Percentiles rank a stretch among this genome's conserved stretches.
Evolutionary conservation across 352 stramenopile genomes (phyloP).

Genomic region (Phytophthora meadii): DNA sequence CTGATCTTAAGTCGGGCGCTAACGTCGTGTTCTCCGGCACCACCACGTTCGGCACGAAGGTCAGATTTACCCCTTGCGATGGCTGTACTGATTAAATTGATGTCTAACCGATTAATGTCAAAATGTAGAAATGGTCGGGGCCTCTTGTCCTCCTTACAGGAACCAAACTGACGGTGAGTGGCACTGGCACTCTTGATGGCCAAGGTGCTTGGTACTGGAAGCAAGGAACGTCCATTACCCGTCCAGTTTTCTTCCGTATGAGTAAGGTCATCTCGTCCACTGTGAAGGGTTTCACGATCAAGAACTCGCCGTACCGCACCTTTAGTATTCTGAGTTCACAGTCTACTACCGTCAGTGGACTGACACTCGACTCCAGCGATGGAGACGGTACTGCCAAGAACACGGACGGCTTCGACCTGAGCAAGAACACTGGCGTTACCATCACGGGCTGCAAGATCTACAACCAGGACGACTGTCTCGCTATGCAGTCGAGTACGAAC

Average conservation of each 20-base stretch:
- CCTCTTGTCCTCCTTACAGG: constrained; percentile 39
- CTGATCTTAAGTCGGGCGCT: constrained; percentile 32
- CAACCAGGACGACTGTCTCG: constrained; percentile 21
- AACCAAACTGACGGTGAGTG: constrained; percentile 28
- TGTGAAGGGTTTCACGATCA: constrained; percentile 38
- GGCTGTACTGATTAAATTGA: too few species aligned
- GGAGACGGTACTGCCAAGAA: constrained; percentile 5
- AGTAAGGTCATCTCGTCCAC: constrained; percentile 34
- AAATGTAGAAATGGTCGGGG: constrained; percentile 31
- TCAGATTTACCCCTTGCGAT: not conserved
- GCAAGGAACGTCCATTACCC: constrained; percentile 3
- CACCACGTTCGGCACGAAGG: constrained; percentile 44
- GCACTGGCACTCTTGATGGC: constrained; percentile 25
- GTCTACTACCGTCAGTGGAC: constrained; percentile 27
- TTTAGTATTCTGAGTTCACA: constrained; percentile 38
- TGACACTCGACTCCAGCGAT: constrained; percentile 24
- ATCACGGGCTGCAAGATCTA: constrained; percentile 30
- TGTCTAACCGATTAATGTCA: too few species aligned
- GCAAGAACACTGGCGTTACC: constrained; percentile 20
- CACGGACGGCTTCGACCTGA: constrained; percentile 25
- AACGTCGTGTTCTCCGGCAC: constrained; percentile 46
- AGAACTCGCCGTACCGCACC: constrained; percentile 28
- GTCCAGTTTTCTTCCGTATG: constrained; percentile 34
- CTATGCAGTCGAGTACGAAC: constrained; percentile 8
- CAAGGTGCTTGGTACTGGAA: constrained; percentile 49